These are phyloP conservation scores for Maudiozyma barnettii DNA, from an alignment of 805 yeast species.

Conservation along the genomic window DNA sequence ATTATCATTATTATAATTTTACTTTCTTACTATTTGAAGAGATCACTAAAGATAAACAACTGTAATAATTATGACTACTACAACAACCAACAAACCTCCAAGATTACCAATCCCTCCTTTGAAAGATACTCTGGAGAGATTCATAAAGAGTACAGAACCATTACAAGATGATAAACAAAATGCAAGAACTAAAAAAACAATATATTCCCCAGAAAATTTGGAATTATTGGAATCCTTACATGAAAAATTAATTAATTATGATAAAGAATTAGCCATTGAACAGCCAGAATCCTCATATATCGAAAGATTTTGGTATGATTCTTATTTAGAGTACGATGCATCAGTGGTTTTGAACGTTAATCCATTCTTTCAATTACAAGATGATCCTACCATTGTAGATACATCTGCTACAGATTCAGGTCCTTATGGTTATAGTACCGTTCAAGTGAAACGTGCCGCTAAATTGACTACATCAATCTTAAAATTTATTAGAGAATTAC, in stretches of 20 bases:
- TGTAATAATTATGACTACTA: background rate
- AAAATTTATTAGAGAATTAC: slow-evolving; percentile 69
- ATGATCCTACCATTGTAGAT: slow-evolving; percentile 59
- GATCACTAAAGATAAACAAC: background rate
- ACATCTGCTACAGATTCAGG: slow-evolving; percentile 23
- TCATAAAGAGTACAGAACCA: slow-evolving; percentile 62
- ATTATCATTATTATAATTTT: too few relatives aligned
- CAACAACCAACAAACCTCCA: slow-evolving; percentile 3
- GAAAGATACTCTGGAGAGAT: slow-evolving; percentile 53
- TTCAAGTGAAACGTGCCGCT: slow-evolving; percentile 73
- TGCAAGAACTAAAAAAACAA: slow-evolving; percentile 44
- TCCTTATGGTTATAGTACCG: slow-evolving; percentile 28
- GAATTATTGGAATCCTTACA: slow-evolving; percentile 42
- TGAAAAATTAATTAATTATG: slow-evolving; percentile 49
- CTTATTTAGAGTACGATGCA: slow-evolving; percentile 77
- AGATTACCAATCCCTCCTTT: slow-evolving; percentile 72
- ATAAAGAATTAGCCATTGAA: slow-evolving; percentile 53
- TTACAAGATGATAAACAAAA: slow-evolving; percentile 74
- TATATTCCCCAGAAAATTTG: slow-evolving; percentile 18
- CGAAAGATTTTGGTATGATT: slow-evolving; percentile 92
- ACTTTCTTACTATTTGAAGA: too few relatives aligned
- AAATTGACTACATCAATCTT: slow-evolving; percentile 66
- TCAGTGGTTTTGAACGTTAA: slow-evolving; percentile 87
- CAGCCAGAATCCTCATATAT: slow-evolving; percentile 66
- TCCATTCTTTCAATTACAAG: slow-evolving; percentile 84